Evolutionary conservation across 2,329 filamentous ascomycete species (phyloP).

Genomic region (Fusarium brevicatenulatum): DNA sequence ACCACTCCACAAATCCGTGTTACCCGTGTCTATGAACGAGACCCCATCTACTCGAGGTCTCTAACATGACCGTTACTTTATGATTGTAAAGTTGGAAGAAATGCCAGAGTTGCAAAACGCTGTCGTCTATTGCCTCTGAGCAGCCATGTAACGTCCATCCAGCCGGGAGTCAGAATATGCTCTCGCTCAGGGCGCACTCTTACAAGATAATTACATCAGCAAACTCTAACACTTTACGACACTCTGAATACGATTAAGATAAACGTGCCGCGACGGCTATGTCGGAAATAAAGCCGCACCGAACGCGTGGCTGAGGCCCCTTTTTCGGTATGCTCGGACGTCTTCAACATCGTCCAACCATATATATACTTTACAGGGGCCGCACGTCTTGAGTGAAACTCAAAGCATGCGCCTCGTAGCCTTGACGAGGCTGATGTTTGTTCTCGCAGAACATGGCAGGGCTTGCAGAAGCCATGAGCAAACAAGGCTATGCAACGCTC

Average conservation of each 20-base stretch:
- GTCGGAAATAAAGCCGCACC: neutral
- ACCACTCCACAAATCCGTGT: neutral
- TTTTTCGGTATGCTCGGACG: constrained; percentile 2
- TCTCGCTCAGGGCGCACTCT: neutral
- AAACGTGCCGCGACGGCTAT: neutral
- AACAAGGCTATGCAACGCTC: neutral
- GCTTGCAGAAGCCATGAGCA: neutral
- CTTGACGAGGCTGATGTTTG: neutral
- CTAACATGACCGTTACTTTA: neutral
- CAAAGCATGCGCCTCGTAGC: neutral
- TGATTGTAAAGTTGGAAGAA: neutral
- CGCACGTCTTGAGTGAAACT: neutral
- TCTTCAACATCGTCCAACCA: neutral
- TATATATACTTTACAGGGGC: neutral
- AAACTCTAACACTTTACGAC: neutral
- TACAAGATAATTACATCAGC: neutral
- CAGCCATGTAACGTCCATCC: neutral
- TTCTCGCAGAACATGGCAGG: neutral
- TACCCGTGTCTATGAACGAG: neutral
- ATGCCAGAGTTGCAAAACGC: neutral
- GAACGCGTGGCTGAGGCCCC: neutral
- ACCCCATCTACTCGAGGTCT: neutral
- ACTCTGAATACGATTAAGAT: neutral
- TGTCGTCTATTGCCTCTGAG: neutral
- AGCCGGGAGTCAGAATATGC: neutral